Evolutionary conservation across 192 early-diverging fungal genomes (phyloP).

Genomic region (Backusella luteola): DNA sequence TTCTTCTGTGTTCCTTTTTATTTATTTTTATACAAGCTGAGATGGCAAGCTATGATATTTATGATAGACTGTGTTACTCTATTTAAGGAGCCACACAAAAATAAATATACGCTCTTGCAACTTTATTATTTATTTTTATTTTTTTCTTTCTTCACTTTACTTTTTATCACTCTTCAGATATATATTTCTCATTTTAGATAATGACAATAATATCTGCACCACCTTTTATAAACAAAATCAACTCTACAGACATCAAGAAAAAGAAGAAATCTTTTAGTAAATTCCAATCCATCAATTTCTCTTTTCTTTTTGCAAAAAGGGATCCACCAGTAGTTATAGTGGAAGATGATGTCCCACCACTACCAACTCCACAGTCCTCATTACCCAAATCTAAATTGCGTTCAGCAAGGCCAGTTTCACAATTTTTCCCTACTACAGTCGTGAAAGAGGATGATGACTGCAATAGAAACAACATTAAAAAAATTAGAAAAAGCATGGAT

Average conservation of each 20-base stretch:
- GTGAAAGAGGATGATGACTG: background rate
- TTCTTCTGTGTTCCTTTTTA: constrained; percentile 2
- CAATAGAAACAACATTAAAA: background rate
- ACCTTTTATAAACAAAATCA: background rate
- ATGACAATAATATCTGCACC: constrained; percentile 2
- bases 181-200: background rate
- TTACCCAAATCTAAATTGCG: background rate
- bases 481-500: background rate
- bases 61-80: constrained; percentile 1
- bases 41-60: background rate
- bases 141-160: background rate
- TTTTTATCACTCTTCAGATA: background rate
- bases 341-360: background rate
- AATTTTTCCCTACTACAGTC: background rate
- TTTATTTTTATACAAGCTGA: constrained; percentile 8
- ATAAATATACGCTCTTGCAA: background rate
- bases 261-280: background rate
- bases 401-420: background rate
- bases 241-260: background rate
- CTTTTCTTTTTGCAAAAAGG: background rate
- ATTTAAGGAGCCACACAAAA: constrained; percentile 3
- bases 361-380: background rate
- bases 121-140: background rate
- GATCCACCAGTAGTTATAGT: background rate
- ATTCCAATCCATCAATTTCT: background rate